Percentiles rank a stretch among this genome's conserved stretches.
Conservation (phyloP, 768 basidiomycete genomes). For the Leccinum variicolor region DNA sequence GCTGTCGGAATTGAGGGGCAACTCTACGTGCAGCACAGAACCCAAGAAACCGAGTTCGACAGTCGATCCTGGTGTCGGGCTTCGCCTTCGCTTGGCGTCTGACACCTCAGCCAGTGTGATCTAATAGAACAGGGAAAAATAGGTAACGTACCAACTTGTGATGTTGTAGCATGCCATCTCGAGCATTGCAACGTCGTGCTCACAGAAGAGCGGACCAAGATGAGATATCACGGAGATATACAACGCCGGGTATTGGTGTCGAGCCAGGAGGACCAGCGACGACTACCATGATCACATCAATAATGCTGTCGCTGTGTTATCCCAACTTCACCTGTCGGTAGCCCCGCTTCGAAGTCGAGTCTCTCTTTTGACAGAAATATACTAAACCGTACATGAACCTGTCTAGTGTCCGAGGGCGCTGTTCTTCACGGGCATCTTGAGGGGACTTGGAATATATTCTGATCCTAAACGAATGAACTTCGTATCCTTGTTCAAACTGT, state of each 20-base stretch:
- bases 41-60: slow-evolving; percentile 85
- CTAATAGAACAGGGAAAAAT: background rate
- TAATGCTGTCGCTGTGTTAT: background rate
- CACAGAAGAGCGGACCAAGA: slow-evolving; percentile 72
- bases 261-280: slow-evolving; percentile 74
- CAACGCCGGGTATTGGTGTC: slow-evolving; percentile 77
- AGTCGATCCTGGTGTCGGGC: slow-evolving; percentile 57
- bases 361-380: slow-evolving; percentile 69
- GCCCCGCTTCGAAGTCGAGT: slow-evolving; percentile 66
- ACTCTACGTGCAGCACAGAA: slow-evolving; percentile 63
- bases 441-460: slow-evolving; percentile 42
- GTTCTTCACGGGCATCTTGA: slow-evolving; percentile 20
- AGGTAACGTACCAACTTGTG: slow-evolving; percentile 65
- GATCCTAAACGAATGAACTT: slow-evolving; percentile 85
- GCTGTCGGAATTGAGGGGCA: slow-evolving; percentile 66
- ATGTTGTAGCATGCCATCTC: slow-evolving; percentile 87
- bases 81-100: slow-evolving; percentile 67
- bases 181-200: slow-evolving; percentile 75
- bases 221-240: slow-evolving; percentile 65
- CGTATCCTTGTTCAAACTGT: slow-evolving; percentile 80
- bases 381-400: slow-evolving; percentile 78
- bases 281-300: slow-evolving; percentile 12
- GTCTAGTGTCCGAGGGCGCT: slow-evolving; percentile 43
- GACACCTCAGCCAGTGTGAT: slow-evolving; percentile 7
- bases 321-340: slow-evolving; percentile 62